Evolutionary conservation across 441 rosid genomes (phyloP), one percentile per base, ranked within the genome.

Genomic region (Adansonia madagascariensis): DNA sequence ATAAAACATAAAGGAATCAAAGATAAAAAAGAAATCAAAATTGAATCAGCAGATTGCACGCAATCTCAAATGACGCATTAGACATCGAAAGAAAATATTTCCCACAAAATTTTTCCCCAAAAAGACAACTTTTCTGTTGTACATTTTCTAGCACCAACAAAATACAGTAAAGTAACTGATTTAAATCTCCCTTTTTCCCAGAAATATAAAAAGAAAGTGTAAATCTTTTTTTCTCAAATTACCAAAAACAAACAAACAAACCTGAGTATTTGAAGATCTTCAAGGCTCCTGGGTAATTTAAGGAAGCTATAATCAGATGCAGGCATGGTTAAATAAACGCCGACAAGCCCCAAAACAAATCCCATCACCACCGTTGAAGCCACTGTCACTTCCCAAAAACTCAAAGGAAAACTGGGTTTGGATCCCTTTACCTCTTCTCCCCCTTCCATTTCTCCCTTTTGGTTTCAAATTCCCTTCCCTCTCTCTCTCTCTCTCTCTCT

Each of bases 191-290:
- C 0, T 6, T 18, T 18, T 0, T 43, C 46, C 46, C 46, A 43
- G 8, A 43, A 43, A 18, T 18, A 20, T 0, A 8, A 59, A 31
- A 39, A 4, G 44, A 24, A 53, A 59, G 35, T 9, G 47, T 72
- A 4, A 43, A 24, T 27, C 0, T 4, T 6, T 49, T 57, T 57
- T 10, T 17, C 4, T 14, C 20, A 75, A 56, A 44, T 49, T 8
- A 60, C 8, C 11, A 56, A 18, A 22, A 50, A 62, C 2, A 71
- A n/a, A 94, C n/a, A 4, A 56, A 67, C 6, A 72, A 18, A 94
- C 97, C 93, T 93, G 46, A 91, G 97, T 66, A 88, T 85, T 88
- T 91, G 97, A 82, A 94, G 97, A 75, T 94, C 97, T 77, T 91
- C 81, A 77, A 92, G 94, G 84, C 79, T 91, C 41, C 90, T 91